Conservation (phyloP, 2,329 filamentous ascomycete species). For the Arthrocladium fulminans region DNA sequence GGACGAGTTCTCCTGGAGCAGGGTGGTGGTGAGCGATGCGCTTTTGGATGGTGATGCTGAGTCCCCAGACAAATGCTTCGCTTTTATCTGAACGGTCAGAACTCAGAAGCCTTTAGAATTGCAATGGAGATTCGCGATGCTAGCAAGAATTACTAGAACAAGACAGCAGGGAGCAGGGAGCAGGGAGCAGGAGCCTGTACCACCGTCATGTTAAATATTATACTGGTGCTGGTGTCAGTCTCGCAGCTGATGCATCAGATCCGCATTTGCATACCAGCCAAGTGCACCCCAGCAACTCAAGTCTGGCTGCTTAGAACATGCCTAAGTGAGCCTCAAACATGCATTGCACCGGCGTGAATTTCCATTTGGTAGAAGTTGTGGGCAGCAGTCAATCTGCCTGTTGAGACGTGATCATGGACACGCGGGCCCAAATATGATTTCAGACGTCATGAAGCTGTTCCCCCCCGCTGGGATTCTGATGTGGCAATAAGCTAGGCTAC, state of each 20-base stretch:
- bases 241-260: slow-evolving; percentile 3
- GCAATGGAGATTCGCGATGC: background rate
- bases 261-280: background rate
- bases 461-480: background rate
- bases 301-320: background rate
- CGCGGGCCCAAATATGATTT: background rate
- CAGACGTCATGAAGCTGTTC: background rate
- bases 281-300: background rate
- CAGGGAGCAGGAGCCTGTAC: slow-evolving; percentile 3
- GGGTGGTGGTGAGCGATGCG: background rate
- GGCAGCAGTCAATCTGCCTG: background rate
- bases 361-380: background rate
- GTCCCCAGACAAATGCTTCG: background rate
- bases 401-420: background rate
- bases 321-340: background rate
- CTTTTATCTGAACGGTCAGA: background rate
- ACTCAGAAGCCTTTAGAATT: background rate
- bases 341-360: background rate
- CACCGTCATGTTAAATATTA: background rate
- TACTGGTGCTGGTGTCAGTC: slow-evolving; percentile 4
- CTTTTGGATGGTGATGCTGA: background rate
- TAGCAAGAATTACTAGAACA: background rate
- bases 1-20: background rate
- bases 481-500: background rate
- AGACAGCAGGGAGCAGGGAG: background rate